phyloP scores from a whole-genome alignment of 371 early-diverging fungal species.

The Fennellomyces sp. region DNA sequence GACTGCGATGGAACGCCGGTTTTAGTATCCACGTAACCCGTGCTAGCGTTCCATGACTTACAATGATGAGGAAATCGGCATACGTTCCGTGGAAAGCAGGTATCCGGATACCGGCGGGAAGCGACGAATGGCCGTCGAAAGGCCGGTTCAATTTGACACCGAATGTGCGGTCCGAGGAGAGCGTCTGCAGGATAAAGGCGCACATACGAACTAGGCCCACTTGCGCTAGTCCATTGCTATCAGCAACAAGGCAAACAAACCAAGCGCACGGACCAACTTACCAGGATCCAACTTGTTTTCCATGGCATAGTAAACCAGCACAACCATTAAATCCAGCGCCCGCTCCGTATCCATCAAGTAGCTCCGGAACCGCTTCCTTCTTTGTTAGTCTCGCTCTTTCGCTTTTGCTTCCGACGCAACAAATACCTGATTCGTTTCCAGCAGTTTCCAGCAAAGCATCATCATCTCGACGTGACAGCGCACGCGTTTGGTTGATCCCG shows the following conservation, averaged over 20 bases:
- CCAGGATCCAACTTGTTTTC: slow-evolving; percentile 67
- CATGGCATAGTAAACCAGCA: slow-evolving; percentile 65
- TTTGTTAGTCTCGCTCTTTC: not conserved
- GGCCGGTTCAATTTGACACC: slow-evolving; percentile 76
- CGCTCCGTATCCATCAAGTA: slow-evolving; percentile 75
- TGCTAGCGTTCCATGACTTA: too few relatives aligned
- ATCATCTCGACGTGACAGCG: slow-evolving; percentile 73
- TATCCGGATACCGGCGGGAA: slow-evolving; percentile 68
- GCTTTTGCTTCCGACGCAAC: not conserved
- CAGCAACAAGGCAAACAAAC: not conserved
- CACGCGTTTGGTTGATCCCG: slow-evolving; percentile 77
- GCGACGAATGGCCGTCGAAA: slow-evolving; percentile 69
- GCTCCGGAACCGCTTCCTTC: slow-evolving; percentile 62
- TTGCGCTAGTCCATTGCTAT: slow-evolving; percentile 48
- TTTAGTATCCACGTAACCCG: too few relatives aligned
- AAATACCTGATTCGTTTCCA: slow-evolving; percentile 76
- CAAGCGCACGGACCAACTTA: slow-evolving; percentile 23
- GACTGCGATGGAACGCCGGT: too few relatives aligned
- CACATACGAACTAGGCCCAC: slow-evolving; percentile 80
- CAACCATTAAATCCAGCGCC: slow-evolving; percentile 64
- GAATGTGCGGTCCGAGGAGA: slow-evolving; percentile 81
- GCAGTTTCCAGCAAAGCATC: slow-evolving; percentile 84
- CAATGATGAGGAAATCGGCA: slow-evolving; percentile 82
- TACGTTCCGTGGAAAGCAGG: slow-evolving; percentile 79
- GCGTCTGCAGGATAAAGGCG: slow-evolving; percentile 79